Evolutionary conservation across 2,329 filamentous ascomycete species (phyloP), one percentile per base, ranked within the genome.

Genomic region (Alternaria conjuncta): DNA sequence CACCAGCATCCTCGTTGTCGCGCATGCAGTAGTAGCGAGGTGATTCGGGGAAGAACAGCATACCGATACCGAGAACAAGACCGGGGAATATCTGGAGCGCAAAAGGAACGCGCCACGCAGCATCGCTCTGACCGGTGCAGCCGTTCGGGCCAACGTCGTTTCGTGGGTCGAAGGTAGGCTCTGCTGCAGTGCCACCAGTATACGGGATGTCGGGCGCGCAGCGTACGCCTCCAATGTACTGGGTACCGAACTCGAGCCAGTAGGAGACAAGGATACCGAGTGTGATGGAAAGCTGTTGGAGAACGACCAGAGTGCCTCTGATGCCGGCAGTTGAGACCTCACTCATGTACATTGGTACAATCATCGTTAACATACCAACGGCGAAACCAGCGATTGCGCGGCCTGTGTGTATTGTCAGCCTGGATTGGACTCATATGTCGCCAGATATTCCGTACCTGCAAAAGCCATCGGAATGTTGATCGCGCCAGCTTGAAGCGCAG

Each of bases 1-100:
- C 57, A 12, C 84, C 85, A 61, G 85, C 84, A 30, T 84, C 76
- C 28, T 84, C 75, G 12, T 82, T 67, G 44, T 73, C 70, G 15
- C 73, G 73, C 68, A 71, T 72, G 20, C 75, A 69, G 32, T 76
- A 70, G 64, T 71, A 78, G 9, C 73, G 67, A 20, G 72, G 72
- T 15, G 67, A 71, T 28, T 75, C 71, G 2, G 72, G 72, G 20
- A 67, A 71, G 49, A 65, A 71, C 21, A 77, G 75, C 77, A 85
- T 84, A 74, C 93, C 93, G 45, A 77, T 76, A 25, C 82, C 91
- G 28, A 96, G 89, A 66, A 96, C 90, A 45, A 94, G 46, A 54
- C 90, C 92, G 89, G 92, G 96, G 61, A 88, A 82, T 80, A 95
- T 91, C 82, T 96, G 93, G 51, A 96, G 83, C 57, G 81, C 89